phyloP scores from a whole-genome alignment of 2,329 filamentous ascomycete genomes.

The Colletotrichum sp. region DNA sequence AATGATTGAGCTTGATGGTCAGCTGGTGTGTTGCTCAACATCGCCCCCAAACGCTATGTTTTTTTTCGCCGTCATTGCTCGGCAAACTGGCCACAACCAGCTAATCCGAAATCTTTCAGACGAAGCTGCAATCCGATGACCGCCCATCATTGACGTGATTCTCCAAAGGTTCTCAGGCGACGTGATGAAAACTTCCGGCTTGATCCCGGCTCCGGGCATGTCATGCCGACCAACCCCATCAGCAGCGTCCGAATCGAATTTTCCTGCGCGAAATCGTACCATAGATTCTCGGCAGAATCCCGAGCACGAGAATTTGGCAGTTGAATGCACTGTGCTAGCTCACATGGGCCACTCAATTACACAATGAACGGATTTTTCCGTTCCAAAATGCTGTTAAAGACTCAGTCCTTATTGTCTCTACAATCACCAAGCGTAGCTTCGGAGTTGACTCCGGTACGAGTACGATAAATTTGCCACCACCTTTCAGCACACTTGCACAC shows the following conservation, averaged over 20 bases:
- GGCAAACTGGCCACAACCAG: neutral
- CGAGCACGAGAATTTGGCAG: neutral
- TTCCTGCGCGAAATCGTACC: neutral
- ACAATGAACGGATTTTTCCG: neutral
- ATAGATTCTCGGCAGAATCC: neutral
- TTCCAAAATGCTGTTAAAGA: accelerated
- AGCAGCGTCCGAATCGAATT: neutral
- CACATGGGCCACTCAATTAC: neutral
- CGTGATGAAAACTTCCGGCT: neutral
- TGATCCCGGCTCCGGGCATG: neutral
- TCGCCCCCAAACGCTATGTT: neutral
- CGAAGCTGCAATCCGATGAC: neutral
- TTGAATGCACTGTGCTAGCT: neutral
- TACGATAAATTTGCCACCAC: neutral
- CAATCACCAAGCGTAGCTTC: neutral
- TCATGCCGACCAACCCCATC: neutral
- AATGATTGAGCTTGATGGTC: neutral
- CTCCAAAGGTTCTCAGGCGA: neutral
- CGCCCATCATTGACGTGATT: neutral
- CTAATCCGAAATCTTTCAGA: neutral
- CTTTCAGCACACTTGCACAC: no score
- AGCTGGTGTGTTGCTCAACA: neutral
- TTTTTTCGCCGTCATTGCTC: neutral
- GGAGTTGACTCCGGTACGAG: neutral
- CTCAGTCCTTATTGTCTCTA: neutral